A percentile compares a stretch with the other conserved stretches of the same genome.
Conservation (phyloP, 2,329 filamentous ascomycete genomes). For the Thielaviopsis populi region DNA sequence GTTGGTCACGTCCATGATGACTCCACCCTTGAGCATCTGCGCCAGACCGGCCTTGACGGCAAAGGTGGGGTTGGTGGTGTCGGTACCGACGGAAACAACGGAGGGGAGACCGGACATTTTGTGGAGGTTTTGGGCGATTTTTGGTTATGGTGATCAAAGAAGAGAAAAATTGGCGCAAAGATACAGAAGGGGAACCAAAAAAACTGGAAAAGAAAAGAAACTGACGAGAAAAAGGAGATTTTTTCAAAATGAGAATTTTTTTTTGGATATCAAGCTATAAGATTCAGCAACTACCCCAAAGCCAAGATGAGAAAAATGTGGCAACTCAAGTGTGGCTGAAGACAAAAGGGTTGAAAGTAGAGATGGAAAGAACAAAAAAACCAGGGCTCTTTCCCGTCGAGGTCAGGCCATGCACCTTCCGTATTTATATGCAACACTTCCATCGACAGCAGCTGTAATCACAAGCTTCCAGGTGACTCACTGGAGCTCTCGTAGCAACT, state of each 20-base stretch:
- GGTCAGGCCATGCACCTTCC: background rate
- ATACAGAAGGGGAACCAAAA: background rate
- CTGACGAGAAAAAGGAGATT: background rate
- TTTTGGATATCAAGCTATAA: background rate
- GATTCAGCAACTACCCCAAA: background rate
- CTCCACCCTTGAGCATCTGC: conserved; percentile 96
- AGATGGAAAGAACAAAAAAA: background rate
- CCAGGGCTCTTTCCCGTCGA: background rate
- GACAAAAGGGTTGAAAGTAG: background rate
- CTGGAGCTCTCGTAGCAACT: background rate
- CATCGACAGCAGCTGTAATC: background rate
- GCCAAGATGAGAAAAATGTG: background rate
- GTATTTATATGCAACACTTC: background rate
- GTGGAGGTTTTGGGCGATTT: too few species aligned
- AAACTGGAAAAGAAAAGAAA: background rate
- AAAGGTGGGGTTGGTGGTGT: conserved; percentile 39
- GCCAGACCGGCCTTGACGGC: conserved; percentile 89
- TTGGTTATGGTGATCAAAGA: too few species aligned
- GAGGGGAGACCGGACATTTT: conserved; percentile 14
- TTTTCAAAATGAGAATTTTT: background rate
- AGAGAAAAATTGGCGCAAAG: background rate
- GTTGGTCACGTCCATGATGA: conserved; percentile 98
- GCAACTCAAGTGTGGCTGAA: background rate
- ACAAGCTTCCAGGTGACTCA: conserved; percentile 1
- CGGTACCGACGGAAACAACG: conserved; percentile 15